Evolutionary conservation across 768 basidiomycete species (phyloP), one percentile per base, ranked within the genome.

Genomic region (Hypholoma fasciculare): DNA sequence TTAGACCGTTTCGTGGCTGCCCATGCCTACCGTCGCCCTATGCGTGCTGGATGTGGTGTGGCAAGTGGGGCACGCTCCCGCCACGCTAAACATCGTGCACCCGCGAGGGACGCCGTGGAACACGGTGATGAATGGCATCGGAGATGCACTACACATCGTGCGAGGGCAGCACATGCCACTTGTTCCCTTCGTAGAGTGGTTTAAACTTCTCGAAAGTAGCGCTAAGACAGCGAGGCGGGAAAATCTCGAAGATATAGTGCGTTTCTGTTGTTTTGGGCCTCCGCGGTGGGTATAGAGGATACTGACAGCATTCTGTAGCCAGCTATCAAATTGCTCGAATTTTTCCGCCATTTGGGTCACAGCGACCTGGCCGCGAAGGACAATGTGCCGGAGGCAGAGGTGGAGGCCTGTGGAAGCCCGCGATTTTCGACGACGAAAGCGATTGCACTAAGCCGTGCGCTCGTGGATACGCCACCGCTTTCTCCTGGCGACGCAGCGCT

Each of bases 1-100:
- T 14, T 12, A 76, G 74, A 44, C 69, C 4, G 54, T 74, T 1
- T 68, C 72, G 13, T 78, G 72, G 71, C 53, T 74, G 3, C 67
- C 71, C 7, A 65, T 71, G 54, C 61, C 70, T 27, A 54, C 52
- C 0, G 68, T 67, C 1, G 60, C 69, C 0, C 36, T 61, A 12
- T 59, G 66, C 1, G 60, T 72, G 5, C 50, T 72, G 1, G 72
- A 73, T 17, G 60, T 71, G 2, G 63, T 64, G 3, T 66, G 68
- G 34, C 30, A 62, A 0, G 47, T 51, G 3, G 40, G 57, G 14
- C 47, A 49, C 3, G 51, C 53, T 7, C 67, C 67, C 0, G 23
- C 43, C 8, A 69, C 65, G 8, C 52, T 69, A 7, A 74, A 75
- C 52, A 26, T 76, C 4, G 66, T 71, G 3, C 73, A 77, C 44